Conservation (phyloP, 2,329 filamentous ascomycete species). For the Colletotrichum eremochloae region DNA sequence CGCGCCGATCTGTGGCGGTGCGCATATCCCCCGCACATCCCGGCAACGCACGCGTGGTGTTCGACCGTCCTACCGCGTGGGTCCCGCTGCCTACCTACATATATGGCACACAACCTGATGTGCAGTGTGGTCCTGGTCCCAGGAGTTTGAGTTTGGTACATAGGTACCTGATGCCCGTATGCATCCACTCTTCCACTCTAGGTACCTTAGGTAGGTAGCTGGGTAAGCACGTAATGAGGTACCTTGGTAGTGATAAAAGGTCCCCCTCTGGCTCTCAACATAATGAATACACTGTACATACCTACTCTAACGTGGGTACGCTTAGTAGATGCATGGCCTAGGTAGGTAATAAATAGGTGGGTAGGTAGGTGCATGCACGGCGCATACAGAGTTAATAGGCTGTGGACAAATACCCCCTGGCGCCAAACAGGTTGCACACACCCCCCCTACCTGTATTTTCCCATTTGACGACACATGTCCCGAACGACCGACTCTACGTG, state of each 20-base stretch:
- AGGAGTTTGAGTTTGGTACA: background rate
- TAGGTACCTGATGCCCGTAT: too few species aligned
- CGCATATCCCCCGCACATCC: slow-evolving; percentile 30
- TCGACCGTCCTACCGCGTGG: slow-evolving; percentile 17
- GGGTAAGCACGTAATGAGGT: too few species aligned
- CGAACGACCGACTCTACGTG: slow-evolving; percentile 5
- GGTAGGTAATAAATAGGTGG: background rate
- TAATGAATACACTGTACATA: background rate
- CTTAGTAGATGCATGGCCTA: background rate
- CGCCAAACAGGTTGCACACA: slow-evolving; percentile 23
- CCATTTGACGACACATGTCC: slow-evolving; percentile 45
- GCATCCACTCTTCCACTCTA: too few species aligned
- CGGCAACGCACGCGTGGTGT: background rate
- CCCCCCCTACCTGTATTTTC: slow-evolving; percentile 25
- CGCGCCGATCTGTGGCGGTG: slow-evolving; percentile 40
- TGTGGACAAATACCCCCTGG: slow-evolving; percentile 19
- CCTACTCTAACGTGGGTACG: too few species aligned
- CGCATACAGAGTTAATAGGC: background rate
- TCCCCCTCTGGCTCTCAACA: background rate
- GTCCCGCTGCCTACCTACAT: slow-evolving; percentile 14
- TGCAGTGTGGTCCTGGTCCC: background rate
- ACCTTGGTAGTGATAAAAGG: too few species aligned
- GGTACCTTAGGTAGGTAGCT: too few species aligned
- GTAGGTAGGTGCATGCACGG: background rate
- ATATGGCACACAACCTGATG: slow-evolving; percentile 23